These are phyloP conservation scores for Pythium apleroticum DNA, from an alignment of 352 stramenopile species.

Conservation along the genomic window DNA sequence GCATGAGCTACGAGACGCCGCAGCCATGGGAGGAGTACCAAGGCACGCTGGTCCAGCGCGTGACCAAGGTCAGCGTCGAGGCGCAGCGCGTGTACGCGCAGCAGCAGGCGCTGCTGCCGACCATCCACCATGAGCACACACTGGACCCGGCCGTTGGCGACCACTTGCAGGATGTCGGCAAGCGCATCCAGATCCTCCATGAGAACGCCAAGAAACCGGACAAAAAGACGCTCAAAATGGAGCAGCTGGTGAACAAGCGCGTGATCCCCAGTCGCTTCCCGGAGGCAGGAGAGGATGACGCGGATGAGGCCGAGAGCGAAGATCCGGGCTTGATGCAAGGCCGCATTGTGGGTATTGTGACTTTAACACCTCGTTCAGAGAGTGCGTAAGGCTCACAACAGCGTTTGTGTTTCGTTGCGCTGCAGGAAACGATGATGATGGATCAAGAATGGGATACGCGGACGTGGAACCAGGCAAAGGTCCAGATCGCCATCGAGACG, in stretches of 20 bases:
- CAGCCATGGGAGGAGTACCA: constrained; percentile 54
- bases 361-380: background rate
- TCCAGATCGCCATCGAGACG: constrained; percentile 59
- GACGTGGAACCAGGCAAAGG: constrained; percentile 58
- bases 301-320: constrained; percentile 30
- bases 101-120: constrained; percentile 56
- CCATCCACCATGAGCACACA: constrained; percentile 48
- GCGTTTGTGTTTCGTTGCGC: background rate
- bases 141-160: constrained; percentile 35
- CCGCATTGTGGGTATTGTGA: constrained; percentile 46
- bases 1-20: constrained; percentile 42
- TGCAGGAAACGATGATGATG: constrained; percentile 72
- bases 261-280: constrained; percentile 56
- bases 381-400: background rate
- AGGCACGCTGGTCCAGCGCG: constrained; percentile 50
- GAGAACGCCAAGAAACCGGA: constrained; percentile 39
- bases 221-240: constrained; percentile 29
- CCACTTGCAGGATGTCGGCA: constrained; percentile 65
- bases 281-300: constrained; percentile 35
- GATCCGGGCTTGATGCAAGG: constrained; percentile 35
- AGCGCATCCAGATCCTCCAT: constrained; percentile 52
- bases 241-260: constrained; percentile 36
- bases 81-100: constrained; percentile 50
- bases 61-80: constrained; percentile 51
- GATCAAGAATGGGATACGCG: constrained; percentile 83